Percentiles rank a stretch among this genome's conserved stretches.
These are phyloP conservation scores for Pythium guiyangense DNA, from an alignment of 352 stramenopile genomes.

Conservation along the genomic window DNA sequence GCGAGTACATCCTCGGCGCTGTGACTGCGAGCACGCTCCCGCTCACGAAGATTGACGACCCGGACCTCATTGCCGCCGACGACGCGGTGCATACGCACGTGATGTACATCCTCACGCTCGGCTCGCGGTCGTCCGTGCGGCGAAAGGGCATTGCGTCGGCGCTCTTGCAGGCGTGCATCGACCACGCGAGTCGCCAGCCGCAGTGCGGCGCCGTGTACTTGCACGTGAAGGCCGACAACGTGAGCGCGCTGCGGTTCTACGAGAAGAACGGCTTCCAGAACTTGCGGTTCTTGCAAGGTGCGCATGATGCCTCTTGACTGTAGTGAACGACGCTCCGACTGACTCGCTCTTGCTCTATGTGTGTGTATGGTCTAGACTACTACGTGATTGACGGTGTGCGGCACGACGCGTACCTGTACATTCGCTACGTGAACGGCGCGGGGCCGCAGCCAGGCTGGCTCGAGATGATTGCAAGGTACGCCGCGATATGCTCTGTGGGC, in stretches of 20 bases:
- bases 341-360: not conserved
- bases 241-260: slow-evolving; percentile 93
- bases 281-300: slow-evolving; percentile 90
- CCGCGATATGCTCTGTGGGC: not conserved
- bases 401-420: slow-evolving; percentile 85
- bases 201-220: slow-evolving; percentile 93
- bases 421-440: slow-evolving; percentile 79
- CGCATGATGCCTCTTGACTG: not conserved
- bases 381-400: slow-evolving; percentile 82
- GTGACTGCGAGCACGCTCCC: slow-evolving; percentile 88
- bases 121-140: slow-evolving; percentile 79
- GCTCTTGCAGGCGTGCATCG: slow-evolving; percentile 88
- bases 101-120: slow-evolving; percentile 97
- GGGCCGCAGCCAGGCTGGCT: slow-evolving; percentile 57
- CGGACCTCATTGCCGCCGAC: slow-evolving; percentile 42
- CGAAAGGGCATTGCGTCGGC: slow-evolving; percentile 87
- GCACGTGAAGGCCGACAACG: slow-evolving; percentile 96
- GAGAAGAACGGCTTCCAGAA: slow-evolving; percentile 94
- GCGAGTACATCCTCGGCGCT: slow-evolving; percentile 78
- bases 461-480: slow-evolving; percentile 54
- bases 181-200: slow-evolving; percentile 68
- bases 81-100: slow-evolving; percentile 72
- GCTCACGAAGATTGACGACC: slow-evolving; percentile 66
- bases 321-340: not conserved
- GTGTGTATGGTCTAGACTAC: slow-evolving; percentile 47